These are phyloP conservation scores for Cyphellophora attinorum DNA, from an alignment of 2,329 filamentous ascomycete genomes.

Conservation along the genomic window DNA sequence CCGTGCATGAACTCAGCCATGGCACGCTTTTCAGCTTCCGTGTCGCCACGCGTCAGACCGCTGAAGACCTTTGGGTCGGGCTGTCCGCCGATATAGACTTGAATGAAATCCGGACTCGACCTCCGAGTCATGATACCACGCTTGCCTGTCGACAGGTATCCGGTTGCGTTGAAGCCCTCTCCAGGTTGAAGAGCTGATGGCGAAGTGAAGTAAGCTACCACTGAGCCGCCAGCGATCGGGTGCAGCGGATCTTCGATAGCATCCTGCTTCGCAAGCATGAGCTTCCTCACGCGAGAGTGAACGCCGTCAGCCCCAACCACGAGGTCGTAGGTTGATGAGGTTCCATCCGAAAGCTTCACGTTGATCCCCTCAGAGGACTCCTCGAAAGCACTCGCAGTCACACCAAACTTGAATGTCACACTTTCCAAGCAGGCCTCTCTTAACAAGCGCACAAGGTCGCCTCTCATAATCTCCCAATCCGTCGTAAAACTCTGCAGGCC, in stretches of 20 bases:
- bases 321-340: slow-evolving; percentile 18
- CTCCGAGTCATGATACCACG: slow-evolving; percentile 33
- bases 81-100: slow-evolving; percentile 33
- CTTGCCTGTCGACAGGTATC: slow-evolving; percentile 26
- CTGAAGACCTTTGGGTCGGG: too few species aligned
- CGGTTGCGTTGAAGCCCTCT: slow-evolving; percentile 27
- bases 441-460: slow-evolving; percentile 43
- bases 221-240: slow-evolving; percentile 18
- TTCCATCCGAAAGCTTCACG: slow-evolving; percentile 20
- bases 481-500: slow-evolving; percentile 34
- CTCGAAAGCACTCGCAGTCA: slow-evolving; percentile 19
- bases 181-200: slow-evolving; percentile 20
- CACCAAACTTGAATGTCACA: slow-evolving; percentile 25
- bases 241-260: slow-evolving; percentile 14
- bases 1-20: slow-evolving; percentile 31
- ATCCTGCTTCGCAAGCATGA: slow-evolving; percentile 13
- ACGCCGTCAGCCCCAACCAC: slow-evolving; percentile 23
- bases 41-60: too few species aligned
- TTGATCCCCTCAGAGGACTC: slow-evolving; percentile 13
- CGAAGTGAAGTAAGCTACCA: slow-evolving; percentile 30
- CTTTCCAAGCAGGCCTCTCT: slow-evolving; percentile 28
- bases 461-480: slow-evolving; percentile 53
- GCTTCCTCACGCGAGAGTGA: slow-evolving; percentile 16
- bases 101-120: slow-evolving; percentile 26
- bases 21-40: slow-evolving; percentile 31